Conservation (phyloP, 192 early-diverging fungal genomes). For the Umbelopsis sp. region DNA sequence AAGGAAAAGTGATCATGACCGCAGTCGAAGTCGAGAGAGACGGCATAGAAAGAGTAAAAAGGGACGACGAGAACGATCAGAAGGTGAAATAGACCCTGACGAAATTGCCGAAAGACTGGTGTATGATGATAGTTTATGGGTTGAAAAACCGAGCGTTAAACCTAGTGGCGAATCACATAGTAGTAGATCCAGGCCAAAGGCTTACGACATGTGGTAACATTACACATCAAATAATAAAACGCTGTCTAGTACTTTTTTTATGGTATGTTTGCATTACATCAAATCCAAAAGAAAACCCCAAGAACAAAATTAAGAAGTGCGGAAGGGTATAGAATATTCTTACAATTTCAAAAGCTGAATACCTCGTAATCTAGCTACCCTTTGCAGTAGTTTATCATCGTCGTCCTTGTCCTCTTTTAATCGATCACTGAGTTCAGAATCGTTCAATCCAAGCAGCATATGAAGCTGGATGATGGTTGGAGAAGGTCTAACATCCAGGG, state of each 20-base stretch:
- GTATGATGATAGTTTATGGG: constrained; percentile 10
- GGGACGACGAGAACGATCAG: neutral
- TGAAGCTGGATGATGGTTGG: constrained; percentile 15
- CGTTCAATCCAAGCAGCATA: neutral
- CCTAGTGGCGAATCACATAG: neutral
- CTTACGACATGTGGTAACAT: constrained; percentile 9
- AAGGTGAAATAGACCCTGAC: neutral
- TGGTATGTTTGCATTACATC: too few species aligned
- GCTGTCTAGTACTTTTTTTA: neutral
- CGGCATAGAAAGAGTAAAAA: constrained; percentile 9
- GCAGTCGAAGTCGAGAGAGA: neutral
- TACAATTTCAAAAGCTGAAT: constrained; percentile 9
- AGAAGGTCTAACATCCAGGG: constrained; percentile 30
- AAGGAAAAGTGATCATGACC: neutral
- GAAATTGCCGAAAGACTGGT: constrained; percentile 4
- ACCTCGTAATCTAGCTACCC: constrained; percentile 8
- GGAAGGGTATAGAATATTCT: neutral
- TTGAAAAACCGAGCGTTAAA: neutral
- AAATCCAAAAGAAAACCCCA: too few species aligned
- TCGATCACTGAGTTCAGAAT: neutral
- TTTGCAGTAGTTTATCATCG: neutral
- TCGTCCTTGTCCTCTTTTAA: neutral
- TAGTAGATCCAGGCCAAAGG: neutral
- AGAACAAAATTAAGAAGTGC: too few species aligned
- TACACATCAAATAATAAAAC: neutral